Evolutionary conservation across 2,329 filamentous ascomycete species (phyloP).

Genomic region (Sclerotinia nivalis): DNA sequence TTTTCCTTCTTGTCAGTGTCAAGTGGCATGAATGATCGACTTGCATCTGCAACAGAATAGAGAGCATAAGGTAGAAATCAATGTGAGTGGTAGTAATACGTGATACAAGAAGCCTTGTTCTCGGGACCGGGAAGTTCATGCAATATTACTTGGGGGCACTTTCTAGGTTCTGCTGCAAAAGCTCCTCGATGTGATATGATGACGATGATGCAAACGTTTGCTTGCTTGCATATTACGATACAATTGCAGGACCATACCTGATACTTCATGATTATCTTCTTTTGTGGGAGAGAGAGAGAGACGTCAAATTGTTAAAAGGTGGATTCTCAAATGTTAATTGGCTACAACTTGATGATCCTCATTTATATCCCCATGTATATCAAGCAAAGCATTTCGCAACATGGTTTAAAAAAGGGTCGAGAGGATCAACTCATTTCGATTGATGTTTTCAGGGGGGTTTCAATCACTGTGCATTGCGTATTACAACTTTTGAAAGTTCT

Average conservation of each 20-base stretch:
- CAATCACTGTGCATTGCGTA: background rate
- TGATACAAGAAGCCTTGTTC: conserved; percentile 2
- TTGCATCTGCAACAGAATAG: background rate
- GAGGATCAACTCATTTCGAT: background rate
- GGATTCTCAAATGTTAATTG: conserved; percentile 3
- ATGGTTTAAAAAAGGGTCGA: background rate
- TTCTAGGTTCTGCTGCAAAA: background rate
- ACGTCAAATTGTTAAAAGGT: conserved; percentile 6
- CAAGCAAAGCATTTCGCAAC: background rate
- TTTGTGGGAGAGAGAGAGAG: background rate
- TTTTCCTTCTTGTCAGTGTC: background rate
- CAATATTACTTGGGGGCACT: background rate
- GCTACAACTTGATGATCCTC: conserved; percentile 12
- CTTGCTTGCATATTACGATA: conserved; percentile 7
- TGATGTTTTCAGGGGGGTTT: background rate
- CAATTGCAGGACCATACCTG: background rate
- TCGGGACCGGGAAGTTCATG: conserved; percentile 1
- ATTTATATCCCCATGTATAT: conserved; percentile 16
- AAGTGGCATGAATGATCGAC: conserved; percentile 17
- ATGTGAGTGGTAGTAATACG: background rate
- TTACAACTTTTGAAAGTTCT: background rate
- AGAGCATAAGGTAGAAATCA: background rate
- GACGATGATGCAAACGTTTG: conserved; percentile 3
- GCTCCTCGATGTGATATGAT: conserved; percentile 4
- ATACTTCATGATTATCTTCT: conserved; percentile 5